Conservation (phyloP, 1,284 basidiomycete species). For the Apiotrichum porosum region DNA sequence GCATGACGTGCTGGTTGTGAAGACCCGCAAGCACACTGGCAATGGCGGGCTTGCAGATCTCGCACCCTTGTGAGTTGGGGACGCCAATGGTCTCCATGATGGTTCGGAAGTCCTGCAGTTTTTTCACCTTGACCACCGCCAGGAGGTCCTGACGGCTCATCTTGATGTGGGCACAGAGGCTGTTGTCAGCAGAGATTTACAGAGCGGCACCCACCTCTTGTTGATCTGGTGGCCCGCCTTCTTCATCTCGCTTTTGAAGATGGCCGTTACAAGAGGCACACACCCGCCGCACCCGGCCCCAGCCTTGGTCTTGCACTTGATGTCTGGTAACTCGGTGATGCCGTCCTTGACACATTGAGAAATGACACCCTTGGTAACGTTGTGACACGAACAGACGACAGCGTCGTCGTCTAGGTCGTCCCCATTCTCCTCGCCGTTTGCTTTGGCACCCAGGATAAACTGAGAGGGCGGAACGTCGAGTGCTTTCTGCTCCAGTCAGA, state of each 20-base stretch:
- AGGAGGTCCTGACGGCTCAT: constrained; percentile 66
- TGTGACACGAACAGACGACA: constrained; percentile 53
- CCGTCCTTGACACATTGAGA: constrained; percentile 55
- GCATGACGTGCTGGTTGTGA: constrained; percentile 63
- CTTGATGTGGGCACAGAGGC: constrained; percentile 65
- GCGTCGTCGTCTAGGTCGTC: constrained; percentile 68
- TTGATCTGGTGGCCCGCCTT: constrained; percentile 59
- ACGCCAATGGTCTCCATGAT: constrained; percentile 58
- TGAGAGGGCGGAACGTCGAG: constrained; percentile 25
- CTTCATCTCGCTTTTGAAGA: constrained; percentile 65
- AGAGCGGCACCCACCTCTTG: too few species aligned
- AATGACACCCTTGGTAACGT: constrained; percentile 63
- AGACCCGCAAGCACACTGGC: constrained; percentile 62
- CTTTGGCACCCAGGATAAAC: constrained; percentile 68
- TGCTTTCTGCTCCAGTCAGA: too few species aligned
- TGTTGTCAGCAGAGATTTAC: constrained; percentile 12
- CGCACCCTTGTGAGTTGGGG: constrained; percentile 60
- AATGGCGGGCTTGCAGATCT: constrained; percentile 67
- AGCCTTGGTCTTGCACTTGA: constrained; percentile 66
- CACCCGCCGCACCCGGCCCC: constrained; percentile 73
- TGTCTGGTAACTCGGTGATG: constrained; percentile 55
- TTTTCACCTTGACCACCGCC: constrained; percentile 63
- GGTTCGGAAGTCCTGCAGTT: constrained; percentile 57
- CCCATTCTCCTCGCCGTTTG: constrained; percentile 59
- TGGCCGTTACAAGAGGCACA: constrained; percentile 56